These are phyloP conservation scores for Fusarium lateritium DNA, from an alignment of 2,329 filamentous ascomycete species.

Conservation along the genomic window DNA sequence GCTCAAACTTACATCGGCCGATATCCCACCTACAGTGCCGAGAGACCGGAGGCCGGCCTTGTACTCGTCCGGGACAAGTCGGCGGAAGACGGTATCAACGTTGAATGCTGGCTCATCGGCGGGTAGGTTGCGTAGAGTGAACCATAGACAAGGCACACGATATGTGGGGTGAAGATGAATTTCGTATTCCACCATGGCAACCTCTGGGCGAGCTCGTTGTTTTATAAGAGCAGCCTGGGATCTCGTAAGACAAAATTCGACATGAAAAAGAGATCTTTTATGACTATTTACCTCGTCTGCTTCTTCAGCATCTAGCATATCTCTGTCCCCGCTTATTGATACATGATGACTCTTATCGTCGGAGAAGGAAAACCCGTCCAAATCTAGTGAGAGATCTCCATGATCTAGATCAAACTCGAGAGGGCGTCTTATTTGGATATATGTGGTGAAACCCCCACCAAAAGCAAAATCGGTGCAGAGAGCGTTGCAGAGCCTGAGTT, in stretches of 20 bases:
- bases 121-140: constrained; percentile 73
- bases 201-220: constrained; percentile 51
- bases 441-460: constrained; percentile 65
- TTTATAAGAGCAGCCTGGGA: constrained; percentile 59
- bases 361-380: constrained; percentile 63
- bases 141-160: constrained; percentile 82
- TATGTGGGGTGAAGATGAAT: constrained; percentile 83
- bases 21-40: constrained; percentile 80
- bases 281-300: constrained; percentile 63
- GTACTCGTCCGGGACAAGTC: constrained; percentile 77
- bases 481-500: constrained; percentile 66
- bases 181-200: constrained; percentile 75
- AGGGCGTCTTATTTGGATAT: constrained; percentile 69
- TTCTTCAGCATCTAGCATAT: constrained; percentile 67
- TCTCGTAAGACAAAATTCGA: constrained; percentile 39
- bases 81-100: constrained; percentile 79
- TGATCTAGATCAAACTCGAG: constrained; percentile 62
- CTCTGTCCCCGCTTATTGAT: constrained; percentile 56
- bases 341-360: constrained; percentile 39
- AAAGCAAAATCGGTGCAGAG: constrained; percentile 62
- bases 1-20: constrained; percentile 76
- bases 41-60: constrained; percentile 71
- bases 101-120: constrained; percentile 69
- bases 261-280: constrained; percentile 13
- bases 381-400: constrained; percentile 61